A percentile compares a stretch with the other conserved stretches of the same genome.
These are phyloP conservation scores for Geotrichum histeridarum DNA, from an alignment of 1,139 yeast species.

Conservation along the genomic window DNA sequence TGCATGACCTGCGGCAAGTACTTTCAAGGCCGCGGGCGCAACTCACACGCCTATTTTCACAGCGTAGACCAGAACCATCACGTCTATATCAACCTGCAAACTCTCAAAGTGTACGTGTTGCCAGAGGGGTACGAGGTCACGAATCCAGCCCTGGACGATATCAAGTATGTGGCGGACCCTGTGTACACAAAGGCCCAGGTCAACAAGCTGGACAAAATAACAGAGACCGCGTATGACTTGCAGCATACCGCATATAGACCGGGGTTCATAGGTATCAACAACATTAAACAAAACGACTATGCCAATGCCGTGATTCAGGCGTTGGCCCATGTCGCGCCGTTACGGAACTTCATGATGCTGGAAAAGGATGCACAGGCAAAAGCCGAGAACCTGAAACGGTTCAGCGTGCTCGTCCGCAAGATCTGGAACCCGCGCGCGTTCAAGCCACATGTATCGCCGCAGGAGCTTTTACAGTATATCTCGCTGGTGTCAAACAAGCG, in stretches of 20 bases:
- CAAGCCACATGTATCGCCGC: constrained; percentile 61
- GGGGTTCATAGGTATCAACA: constrained; percentile 64
- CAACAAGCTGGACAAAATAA: constrained; percentile 28
- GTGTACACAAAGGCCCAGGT: constrained; percentile 42
- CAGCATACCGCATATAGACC: constrained; percentile 47
- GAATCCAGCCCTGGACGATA: constrained; percentile 45
- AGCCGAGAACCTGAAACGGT: constrained; percentile 32
- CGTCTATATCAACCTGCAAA: constrained; percentile 53
- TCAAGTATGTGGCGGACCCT: constrained; percentile 52
- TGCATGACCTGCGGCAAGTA: constrained; percentile 73
- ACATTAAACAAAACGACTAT: constrained; percentile 48
- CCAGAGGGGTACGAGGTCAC: constrained; percentile 55
- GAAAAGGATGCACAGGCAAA: constrained; percentile 27
- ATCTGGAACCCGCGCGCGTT: constrained; percentile 61
- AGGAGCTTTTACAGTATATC: constrained; percentile 53
- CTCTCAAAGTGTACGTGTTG: constrained; percentile 48
- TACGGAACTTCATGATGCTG: constrained; percentile 50
- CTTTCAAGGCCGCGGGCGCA: constrained; percentile 59
- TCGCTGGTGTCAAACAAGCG: constrained; percentile 42
- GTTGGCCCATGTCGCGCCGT: constrained; percentile 49
- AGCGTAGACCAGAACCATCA: constrained; percentile 60
- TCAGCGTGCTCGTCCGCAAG: constrained; percentile 50
- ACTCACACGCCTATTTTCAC: constrained; percentile 66
- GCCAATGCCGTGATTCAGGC: constrained; percentile 55
- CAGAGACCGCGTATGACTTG: constrained; percentile 39